A percentile compares a stretch with the other conserved stretches of the same genome.
phyloP scores from a whole-genome alignment of 2,329 filamentous ascomycete genomes.

The Cucurbitaria berberidis region DNA sequence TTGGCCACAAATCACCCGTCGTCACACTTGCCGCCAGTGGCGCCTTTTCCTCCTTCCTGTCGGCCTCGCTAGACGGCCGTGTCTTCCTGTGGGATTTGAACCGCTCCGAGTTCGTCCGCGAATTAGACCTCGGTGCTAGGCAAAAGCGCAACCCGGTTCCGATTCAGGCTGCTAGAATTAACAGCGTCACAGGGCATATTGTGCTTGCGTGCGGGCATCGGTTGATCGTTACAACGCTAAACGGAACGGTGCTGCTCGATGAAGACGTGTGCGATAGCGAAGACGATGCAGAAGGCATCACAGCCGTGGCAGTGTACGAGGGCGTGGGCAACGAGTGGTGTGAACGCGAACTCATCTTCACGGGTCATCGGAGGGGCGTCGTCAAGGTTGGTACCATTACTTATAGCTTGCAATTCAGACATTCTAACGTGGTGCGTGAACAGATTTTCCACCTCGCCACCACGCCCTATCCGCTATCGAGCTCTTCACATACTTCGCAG shows the following conservation, averaged over 20 bases:
- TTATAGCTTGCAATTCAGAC: neutral
- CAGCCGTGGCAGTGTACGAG: constrained; percentile 90
- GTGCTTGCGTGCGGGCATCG: constrained; percentile 79
- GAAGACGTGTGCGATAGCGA: constrained; percentile 75
- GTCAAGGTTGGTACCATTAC: constrained; percentile 65
- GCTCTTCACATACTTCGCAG: neutral
- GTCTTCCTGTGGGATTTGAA: constrained; percentile 95
- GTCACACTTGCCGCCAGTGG: constrained; percentile 83
- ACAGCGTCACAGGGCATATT: constrained; percentile 89
- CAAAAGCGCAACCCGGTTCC: constrained; percentile 33
- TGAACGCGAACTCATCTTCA: constrained; percentile 84
- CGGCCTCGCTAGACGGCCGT: constrained; percentile 79
- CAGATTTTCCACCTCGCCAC: constrained; percentile 65
- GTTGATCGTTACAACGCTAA: constrained; percentile 82
- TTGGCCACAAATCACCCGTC: constrained; percentile 87
- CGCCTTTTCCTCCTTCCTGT: constrained; percentile 86
- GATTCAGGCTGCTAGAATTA: constrained; percentile 78
- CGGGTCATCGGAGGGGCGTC: constrained; percentile 81
- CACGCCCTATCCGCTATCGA: constrained; percentile 52
- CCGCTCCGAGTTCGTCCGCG: constrained; percentile 82
- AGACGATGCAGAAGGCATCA: constrained; percentile 71
- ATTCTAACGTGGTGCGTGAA: neutral
- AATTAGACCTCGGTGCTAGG: constrained; percentile 58
- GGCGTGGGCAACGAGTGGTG: constrained; percentile 90
- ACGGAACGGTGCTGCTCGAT: constrained; percentile 81